Percentiles rank a stretch among this genome's conserved stretches.
Evolutionary conservation across 1,139 yeast genomes (phyloP).

Genomic region (Nematodospora anomalae): DNA sequence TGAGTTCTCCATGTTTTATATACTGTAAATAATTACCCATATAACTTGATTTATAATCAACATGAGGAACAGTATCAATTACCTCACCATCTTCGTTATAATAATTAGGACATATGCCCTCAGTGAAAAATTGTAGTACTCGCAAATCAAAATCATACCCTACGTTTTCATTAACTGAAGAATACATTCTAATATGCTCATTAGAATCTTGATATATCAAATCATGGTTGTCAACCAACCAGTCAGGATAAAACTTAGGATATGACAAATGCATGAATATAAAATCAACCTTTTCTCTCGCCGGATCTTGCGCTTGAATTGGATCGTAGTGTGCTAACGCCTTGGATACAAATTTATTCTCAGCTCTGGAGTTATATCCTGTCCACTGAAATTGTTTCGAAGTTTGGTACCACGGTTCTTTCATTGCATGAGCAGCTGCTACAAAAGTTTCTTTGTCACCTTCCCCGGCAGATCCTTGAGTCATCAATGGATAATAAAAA

Average conservation of each 20-base stretch:
- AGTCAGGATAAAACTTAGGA: slow-evolving; percentile 58
- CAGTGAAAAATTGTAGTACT: slow-evolving; percentile 36
- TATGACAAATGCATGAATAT: slow-evolving; percentile 63
- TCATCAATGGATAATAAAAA: slow-evolving; percentile 57
- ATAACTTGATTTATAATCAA: slow-evolving; percentile 24
- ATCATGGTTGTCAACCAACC: slow-evolving; percentile 48
- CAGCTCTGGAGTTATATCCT: slow-evolving; percentile 47
- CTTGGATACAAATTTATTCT: slow-evolving; percentile 45
- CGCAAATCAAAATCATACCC: slow-evolving; percentile 57
- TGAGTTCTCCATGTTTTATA: slow-evolving; percentile 25
- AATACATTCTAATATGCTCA: slow-evolving; percentile 49
- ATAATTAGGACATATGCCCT: slow-evolving; percentile 40
- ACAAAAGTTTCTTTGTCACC: slow-evolving; percentile 72
- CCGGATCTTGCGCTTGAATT: slow-evolving; percentile 8
- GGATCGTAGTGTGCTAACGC: slow-evolving; percentile 52
- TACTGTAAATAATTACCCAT: slow-evolving; percentile 37
- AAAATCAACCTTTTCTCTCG: slow-evolving; percentile 23
- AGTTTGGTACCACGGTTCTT: slow-evolving; percentile 55
- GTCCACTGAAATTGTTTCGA: slow-evolving; percentile 49
- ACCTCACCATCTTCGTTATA: slow-evolving; percentile 31
- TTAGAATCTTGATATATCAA: slow-evolving; percentile 37
- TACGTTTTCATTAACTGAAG: slow-evolving; percentile 37
- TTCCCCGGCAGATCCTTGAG: slow-evolving; percentile 72
- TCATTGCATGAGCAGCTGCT: slow-evolving; percentile 58
- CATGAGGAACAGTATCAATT: slow-evolving; percentile 24